Percentiles rank a stretch among this genome's conserved stretches.
phyloP scores from a whole-genome alignment of 106 monocot species.

The Hemerocallis citrina region DNA sequence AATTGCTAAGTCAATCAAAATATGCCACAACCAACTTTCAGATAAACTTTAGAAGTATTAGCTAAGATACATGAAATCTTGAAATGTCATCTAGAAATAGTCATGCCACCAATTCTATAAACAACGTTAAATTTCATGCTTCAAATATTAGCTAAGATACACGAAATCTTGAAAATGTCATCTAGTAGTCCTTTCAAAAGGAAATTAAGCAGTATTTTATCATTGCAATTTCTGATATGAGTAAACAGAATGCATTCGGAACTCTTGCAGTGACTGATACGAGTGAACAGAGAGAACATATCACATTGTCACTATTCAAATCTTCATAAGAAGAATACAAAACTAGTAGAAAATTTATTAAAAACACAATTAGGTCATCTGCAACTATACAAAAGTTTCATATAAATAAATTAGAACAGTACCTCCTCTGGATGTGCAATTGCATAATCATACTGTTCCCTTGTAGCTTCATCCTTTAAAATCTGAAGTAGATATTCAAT shows the following conservation, averaged over 20 bases:
- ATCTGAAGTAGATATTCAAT: constrained; percentile 43
- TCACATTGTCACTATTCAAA: neutral
- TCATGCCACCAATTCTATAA: too few relatives aligned
- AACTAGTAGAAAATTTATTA: neutral
- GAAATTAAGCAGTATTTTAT: too few relatives aligned
- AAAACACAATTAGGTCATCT: neutral
- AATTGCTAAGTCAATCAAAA: constrained; percentile 1
- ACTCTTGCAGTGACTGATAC: too few relatives aligned
- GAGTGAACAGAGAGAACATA: neutral
- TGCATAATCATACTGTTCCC: constrained; percentile 98
- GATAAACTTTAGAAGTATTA: too few relatives aligned
- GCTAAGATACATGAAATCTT: too few relatives aligned
- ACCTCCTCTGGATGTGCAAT: constrained; percentile 99
- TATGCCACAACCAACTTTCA: neutral
- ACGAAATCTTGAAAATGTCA: too few relatives aligned
- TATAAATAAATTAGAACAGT: constrained; percentile 4
- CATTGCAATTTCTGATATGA: neutral
- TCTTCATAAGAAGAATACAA: neutral
- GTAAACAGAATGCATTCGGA: too few relatives aligned
- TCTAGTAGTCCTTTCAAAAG: too few relatives aligned
- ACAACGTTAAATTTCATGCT: too few relatives aligned
- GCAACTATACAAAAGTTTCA: too few relatives aligned
- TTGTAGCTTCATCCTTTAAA: constrained; percentile 85
- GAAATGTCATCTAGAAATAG: too few relatives aligned
- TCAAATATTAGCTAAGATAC: too few relatives aligned